phyloP scores from a whole-genome alignment of 2,329 filamentous ascomycete species.

The Claviceps cyperi region DNA sequence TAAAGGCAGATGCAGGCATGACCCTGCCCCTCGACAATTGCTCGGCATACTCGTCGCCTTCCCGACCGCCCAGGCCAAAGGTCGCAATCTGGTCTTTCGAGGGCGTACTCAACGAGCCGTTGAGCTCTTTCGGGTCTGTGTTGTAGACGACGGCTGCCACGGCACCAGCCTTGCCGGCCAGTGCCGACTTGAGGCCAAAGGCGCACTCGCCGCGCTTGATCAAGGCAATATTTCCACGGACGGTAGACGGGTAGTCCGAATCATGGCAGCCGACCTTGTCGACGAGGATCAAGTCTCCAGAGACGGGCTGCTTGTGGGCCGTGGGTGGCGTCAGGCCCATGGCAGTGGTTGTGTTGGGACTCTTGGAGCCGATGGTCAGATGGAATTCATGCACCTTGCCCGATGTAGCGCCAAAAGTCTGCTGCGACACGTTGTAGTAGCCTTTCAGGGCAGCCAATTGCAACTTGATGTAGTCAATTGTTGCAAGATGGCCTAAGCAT shows the following conservation, averaged over 20 bases:
- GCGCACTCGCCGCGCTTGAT: conserved; percentile 55
- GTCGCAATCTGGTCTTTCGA: conserved; percentile 48
- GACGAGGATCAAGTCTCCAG: conserved; percentile 45
- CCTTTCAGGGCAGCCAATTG: conserved; percentile 38
- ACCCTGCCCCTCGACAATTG: conserved; percentile 35
- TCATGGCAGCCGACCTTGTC: conserved; percentile 47
- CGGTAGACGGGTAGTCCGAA: conserved; percentile 45
- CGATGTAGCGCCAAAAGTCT: conserved; percentile 47
- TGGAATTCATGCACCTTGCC: conserved; percentile 45
- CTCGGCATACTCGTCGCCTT: conserved; percentile 41
- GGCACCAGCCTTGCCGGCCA: conserved; percentile 56
- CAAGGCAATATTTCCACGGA: conserved; percentile 53
- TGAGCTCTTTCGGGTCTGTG: conserved; percentile 45
- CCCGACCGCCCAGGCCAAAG: conserved; percentile 47
- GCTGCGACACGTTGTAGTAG: conserved; percentile 49
- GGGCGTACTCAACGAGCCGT: conserved; percentile 54
- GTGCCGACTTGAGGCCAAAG: conserved; percentile 56
- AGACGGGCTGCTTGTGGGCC: conserved; percentile 40
- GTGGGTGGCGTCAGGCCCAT: conserved; percentile 58
- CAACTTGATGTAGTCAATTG: conserved; percentile 46
- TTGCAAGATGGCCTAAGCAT: conserved; percentile 42
- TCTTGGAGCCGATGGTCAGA: conserved; percentile 38
- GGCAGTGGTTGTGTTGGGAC: conserved; percentile 34
- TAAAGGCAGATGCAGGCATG: conserved; percentile 42
- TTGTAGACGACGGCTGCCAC: conserved; percentile 62